phyloP scores from a whole-genome alignment of 2,329 filamentous ascomycete species.

The Plectosphaerella plurivora region DNA sequence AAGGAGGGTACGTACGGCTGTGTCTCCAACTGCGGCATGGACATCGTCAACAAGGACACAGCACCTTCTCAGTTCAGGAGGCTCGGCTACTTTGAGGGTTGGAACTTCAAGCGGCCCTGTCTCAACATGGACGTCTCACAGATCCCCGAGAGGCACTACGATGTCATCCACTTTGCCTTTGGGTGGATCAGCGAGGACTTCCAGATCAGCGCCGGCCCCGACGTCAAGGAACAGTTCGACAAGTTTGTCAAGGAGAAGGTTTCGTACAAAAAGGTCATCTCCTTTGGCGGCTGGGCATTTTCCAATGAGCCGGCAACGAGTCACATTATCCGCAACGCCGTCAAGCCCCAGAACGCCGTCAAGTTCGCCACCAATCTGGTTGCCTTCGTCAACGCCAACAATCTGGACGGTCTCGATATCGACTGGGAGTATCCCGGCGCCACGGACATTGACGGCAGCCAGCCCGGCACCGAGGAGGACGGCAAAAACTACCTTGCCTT shows the following conservation, averaged over 20 bases:
- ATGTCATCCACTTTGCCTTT: constrained; percentile 28
- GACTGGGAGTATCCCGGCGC: constrained; percentile 41
- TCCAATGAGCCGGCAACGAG: constrained; percentile 29
- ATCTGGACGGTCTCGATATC: constrained; percentile 37
- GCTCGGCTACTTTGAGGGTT: constrained; percentile 28
- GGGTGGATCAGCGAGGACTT: constrained; percentile 17
- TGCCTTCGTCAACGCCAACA: constrained; percentile 32
- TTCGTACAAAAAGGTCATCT: constrained; percentile 25
- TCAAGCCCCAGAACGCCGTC: constrained; percentile 27
- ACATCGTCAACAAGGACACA: background rate
- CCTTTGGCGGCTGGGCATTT: constrained; percentile 40
- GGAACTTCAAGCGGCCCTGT: constrained; percentile 21
- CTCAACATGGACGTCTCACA: constrained; percentile 22
- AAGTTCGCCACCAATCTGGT: constrained; percentile 29
- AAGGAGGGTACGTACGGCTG: constrained; percentile 16
- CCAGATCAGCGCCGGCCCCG: constrained; percentile 10
- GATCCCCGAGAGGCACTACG: constrained; percentile 13
- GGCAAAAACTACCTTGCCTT: constrained; percentile 25
- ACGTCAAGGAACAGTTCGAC: constrained; percentile 18
- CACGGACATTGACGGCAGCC: constrained; percentile 25
- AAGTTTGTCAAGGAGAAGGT: constrained; percentile 20
- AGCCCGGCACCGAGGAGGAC: constrained; percentile 16
- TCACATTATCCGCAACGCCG: constrained; percentile 28
- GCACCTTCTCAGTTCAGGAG: background rate
- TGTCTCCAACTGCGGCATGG: constrained; percentile 8